phyloP scores from a whole-genome alignment of 1,284 basidiomycete species.

The Ceratobasidium sp. region DNA sequence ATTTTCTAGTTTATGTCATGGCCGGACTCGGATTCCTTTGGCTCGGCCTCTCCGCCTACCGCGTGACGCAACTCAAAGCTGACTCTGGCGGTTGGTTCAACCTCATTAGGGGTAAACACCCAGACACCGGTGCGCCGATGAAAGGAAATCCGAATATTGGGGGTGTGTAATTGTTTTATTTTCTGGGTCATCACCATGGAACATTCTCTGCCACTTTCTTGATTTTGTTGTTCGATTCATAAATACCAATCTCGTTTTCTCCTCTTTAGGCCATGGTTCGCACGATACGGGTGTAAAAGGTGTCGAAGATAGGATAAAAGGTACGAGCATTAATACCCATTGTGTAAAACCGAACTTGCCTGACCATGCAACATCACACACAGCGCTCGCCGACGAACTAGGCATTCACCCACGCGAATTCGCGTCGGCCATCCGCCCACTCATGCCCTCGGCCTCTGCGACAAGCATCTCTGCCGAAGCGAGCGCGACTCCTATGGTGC shows the following conservation, averaged over 20 bases:
- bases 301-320: slow-evolving; percentile 26
- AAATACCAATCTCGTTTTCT: neutral
- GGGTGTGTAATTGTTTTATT: slow-evolving; percentile 4
- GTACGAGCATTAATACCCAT: neutral
- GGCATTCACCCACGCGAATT: slow-evolving; percentile 46
- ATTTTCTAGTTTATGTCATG: slow-evolving; percentile 41
- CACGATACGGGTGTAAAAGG: slow-evolving; percentile 20
- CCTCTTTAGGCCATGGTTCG: neutral
- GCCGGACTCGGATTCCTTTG: slow-evolving; percentile 35
- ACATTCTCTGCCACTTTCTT: neutral
- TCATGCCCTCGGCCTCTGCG: slow-evolving; percentile 42
- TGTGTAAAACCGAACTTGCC: neutral
- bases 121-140: slow-evolving; percentile 36
- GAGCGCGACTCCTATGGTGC: slow-evolving; percentile 34
- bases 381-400: slow-evolving; percentile 45
- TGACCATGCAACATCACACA: neutral
- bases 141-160: slow-evolving; percentile 29
- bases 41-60: slow-evolving; percentile 43
- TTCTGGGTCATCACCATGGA: neutral
- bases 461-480: slow-evolving; percentile 41
- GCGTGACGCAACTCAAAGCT: slow-evolving; percentile 44
- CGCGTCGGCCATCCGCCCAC: slow-evolving; percentile 45
- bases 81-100: slow-evolving; percentile 46
- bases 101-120: slow-evolving; percentile 42
- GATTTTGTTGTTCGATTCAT: neutral